These are phyloP conservation scores for Cordyceps fumosorosea DNA, from an alignment of 2,329 filamentous ascomycete species.

Conservation along the genomic window DNA sequence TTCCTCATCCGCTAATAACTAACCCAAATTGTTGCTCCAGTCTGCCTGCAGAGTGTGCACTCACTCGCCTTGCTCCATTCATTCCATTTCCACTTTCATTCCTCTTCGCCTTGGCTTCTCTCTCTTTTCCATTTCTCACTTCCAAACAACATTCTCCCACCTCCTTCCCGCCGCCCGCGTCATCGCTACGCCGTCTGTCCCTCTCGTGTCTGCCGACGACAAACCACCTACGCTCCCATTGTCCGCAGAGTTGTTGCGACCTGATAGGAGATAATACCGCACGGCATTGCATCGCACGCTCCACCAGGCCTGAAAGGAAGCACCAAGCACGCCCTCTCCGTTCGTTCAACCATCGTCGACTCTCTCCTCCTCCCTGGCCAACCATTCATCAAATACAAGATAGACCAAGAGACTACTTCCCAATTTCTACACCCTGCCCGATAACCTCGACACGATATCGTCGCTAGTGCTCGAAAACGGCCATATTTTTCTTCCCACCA, in stretches of 20 bases:
- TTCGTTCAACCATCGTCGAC: neutral
- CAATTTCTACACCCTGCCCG: too few relatives aligned
- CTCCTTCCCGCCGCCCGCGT: neutral
- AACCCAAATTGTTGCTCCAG: neutral
- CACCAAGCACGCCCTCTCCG: neutral
- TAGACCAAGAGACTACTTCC: neutral
- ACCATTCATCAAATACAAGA: neutral
- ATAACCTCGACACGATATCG: neutral
- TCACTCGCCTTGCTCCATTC: neutral
- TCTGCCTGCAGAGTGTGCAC: too few relatives aligned
- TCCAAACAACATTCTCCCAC: neutral
- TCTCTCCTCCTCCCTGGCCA: neutral
- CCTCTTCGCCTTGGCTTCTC: neutral
- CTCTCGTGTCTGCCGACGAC: neutral
- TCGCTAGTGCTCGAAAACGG: slow-evolving; percentile 1
- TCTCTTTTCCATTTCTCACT: neutral
- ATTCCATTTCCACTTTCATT: neutral
- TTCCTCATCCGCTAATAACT: slow-evolving; percentile 5
- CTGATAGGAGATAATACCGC: neutral
- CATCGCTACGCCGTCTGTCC: neutral
- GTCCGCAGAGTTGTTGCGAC: neutral
- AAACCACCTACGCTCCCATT: neutral
- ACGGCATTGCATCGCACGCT: neutral
- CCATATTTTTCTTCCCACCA: neutral
- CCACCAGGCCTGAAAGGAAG: neutral